Base-by-base conservation (phyloP, 176 grass and related monocot genomes). In the Panicum miliaceum region DNA sequence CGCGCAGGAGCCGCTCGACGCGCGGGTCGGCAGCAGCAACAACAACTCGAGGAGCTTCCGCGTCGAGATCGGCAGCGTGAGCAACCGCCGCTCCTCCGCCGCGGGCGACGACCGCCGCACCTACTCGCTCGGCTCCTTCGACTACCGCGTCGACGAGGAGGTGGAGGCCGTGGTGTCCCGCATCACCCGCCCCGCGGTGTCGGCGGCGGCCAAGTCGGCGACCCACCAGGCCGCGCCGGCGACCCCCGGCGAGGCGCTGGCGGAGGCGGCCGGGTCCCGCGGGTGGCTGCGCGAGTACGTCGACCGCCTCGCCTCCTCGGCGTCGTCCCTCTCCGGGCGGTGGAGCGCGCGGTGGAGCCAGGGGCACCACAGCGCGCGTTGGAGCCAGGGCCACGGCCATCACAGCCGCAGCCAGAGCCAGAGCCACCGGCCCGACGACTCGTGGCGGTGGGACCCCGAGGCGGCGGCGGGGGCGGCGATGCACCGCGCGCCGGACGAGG, bases 251-350 rank as follows among this genome's bases (percentile, higher is more conserved):
- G 90, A 97, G 78, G 88, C 70, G 45, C 86, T 94, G 54, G 91
- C 91, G 8, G 94, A 97, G 82, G 87, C 88, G 46, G 94, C 91
- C 14, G 92, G 89, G 11, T 86, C 84, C 56, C 94, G 96, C 43
- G 91, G 89, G 2, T 95, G 96, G 96, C 88, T 98, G 35, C 86
- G 89, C 64, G 93, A 98, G 26, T 95, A 98, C 87, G 91, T 95
- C 27, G 93, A 98, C 86, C 96, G 96, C 14, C 82, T 94, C 20
- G 70, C 90, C 13, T 94, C 95, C 0, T 93, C 95, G 4, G 89
- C 95, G 0, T 93, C 93, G 0, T 93, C 90, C 5, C 84, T 92
- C 58, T 97, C 94, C 62, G 91, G 91, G 5, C 79, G 91, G 38
- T 93, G 94, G 90, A 96, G 93, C 82, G 90, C 86, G 42, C 77